Base-by-base conservation (phyloP, 2,329 filamentous ascomycete species). In the Drechslerella coelobrocha region DNA sequence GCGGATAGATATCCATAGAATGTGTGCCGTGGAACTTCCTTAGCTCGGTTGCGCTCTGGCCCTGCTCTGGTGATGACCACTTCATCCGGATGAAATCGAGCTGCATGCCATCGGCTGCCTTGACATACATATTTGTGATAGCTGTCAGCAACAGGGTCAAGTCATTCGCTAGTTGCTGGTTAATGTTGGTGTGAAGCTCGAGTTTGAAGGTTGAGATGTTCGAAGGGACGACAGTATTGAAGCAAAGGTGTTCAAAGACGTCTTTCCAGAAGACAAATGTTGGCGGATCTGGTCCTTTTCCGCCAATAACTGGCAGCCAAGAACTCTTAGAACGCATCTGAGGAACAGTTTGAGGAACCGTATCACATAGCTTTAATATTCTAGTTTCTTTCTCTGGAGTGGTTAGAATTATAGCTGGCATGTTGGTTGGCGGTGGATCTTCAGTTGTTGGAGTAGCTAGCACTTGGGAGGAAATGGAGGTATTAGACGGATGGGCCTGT, bases 261-360 rank as follows among this genome's bases (percentile, higher is more conserved):
- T 71, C 59, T 26, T 63, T 63, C 66, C 66, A 71, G 34, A 71
- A 71, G 17, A 63, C 53, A 43, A 71, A 71, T 12, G 53, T 63
- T 1, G 59, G 59, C n/a, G 39, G 4, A 0, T 43, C 59, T 4
- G 12, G n/a, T n/a, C 39, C 47, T 31, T 56, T 51, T n/a, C 23
- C 50, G 14, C 39, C 37, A 6, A 23, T 27, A 26, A 55, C 34
- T 2, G 53, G 51, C 19, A 37, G 34, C 65, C 45, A 57, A 2
- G 61, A 23, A 0, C 34, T 41, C 53, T 62, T 24, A 9, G n/a
- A 26, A 9, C 29, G 23, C 27, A 8, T 55, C 27, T 26, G 31
- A 10, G 48, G 31, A 19, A 19, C 10, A 8, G 14, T 27, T 21
- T 50, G 26, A 1, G 66, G 39, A n/a, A 71, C 17, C 6, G 23